A percentile compares a stretch with the other conserved stretches of the same genome.
phyloP scores from a whole-genome alignment of 1,284 basidiomycete genomes.

The Hymenochaete sp. region DNA sequence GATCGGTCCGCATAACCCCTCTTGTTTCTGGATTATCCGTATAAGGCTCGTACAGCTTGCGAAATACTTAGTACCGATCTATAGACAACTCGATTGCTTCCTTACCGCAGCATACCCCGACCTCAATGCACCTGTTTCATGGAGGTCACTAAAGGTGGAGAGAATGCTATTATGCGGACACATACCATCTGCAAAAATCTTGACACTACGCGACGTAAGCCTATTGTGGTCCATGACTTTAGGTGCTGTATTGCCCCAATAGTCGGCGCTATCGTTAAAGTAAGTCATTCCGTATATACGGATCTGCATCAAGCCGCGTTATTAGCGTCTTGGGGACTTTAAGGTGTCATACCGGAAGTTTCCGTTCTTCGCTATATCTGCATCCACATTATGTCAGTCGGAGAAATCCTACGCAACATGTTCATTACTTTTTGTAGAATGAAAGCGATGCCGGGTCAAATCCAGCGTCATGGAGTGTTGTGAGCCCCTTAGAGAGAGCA shows the following conservation, averaged over 20 bases:
- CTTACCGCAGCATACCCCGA: slow-evolving; percentile 83
- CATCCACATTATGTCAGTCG: slow-evolving; percentile 58
- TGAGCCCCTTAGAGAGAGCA: slow-evolving; percentile 65
- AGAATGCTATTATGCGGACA: slow-evolving; percentile 1
- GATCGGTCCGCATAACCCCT: slow-evolving; percentile 70
- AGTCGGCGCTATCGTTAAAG: slow-evolving; percentile 61
- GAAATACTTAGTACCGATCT: background rate
- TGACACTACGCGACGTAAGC: slow-evolving; percentile 72
- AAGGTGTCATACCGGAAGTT: slow-evolving; percentile 35
- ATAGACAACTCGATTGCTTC: slow-evolving; percentile 19
- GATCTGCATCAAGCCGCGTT: slow-evolving; percentile 33
- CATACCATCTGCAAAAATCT: slow-evolving; percentile 81
- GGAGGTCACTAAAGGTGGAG: slow-evolving; percentile 8
- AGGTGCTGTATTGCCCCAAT: slow-evolving; percentile 63
- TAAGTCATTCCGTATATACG: slow-evolving; percentile 68
- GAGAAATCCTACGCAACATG: slow-evolving; percentile 12
- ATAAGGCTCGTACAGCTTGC: slow-evolving; percentile 69
- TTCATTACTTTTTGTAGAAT: slow-evolving; percentile 60
- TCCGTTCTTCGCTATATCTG: no score
- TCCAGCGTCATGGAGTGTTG: slow-evolving; percentile 79
- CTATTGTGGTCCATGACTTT: slow-evolving; percentile 53
- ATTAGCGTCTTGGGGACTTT: background rate
- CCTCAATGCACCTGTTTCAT: slow-evolving; percentile 70
- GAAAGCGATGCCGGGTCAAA: slow-evolving; percentile 58
- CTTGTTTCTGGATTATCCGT: slow-evolving; percentile 66